Conservation (phyloP, 1,284 basidiomycete species). For the Rhodotorula mucilaginosa region DNA sequence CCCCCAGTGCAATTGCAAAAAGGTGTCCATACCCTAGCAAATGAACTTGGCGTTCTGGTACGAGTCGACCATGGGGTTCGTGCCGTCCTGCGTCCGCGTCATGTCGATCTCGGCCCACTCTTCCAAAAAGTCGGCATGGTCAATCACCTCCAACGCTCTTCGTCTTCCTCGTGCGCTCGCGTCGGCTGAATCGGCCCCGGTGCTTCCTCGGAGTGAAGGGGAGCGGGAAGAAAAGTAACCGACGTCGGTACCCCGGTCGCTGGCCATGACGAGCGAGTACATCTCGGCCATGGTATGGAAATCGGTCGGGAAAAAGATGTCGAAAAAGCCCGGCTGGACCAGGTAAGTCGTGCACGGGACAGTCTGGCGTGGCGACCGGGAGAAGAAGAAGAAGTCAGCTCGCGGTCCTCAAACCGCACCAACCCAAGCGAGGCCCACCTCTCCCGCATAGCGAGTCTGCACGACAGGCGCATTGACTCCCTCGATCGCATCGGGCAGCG, state of each 20-base stretch:
- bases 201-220: slow-evolving; percentile 47
- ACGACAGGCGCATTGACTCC: slow-evolving; percentile 92
- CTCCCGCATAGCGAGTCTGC: slow-evolving; percentile 81
- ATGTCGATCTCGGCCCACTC: slow-evolving; percentile 70
- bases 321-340: slow-evolving; percentile 94
- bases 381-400: no score
- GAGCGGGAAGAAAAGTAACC: slow-evolving; percentile 53
- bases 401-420: no score
- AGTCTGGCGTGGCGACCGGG: slow-evolving; percentile 28
- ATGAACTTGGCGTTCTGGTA: slow-evolving; percentile 70
- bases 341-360: slow-evolving; percentile 86
- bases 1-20: neutral
- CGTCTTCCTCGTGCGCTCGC: neutral
- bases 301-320: slow-evolving; percentile 98
- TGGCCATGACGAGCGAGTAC: slow-evolving; percentile 71
- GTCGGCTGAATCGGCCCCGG: slow-evolving; percentile 9
- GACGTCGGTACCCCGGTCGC: neutral
- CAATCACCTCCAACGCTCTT: slow-evolving; percentile 64
- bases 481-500: slow-evolving; percentile 78
- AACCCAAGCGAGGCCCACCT: slow-evolving; percentile 53
- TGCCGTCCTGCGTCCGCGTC: slow-evolving; percentile 69
- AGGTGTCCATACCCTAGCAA: neutral
- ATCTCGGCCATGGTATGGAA: slow-evolving; percentile 81
- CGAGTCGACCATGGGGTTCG: slow-evolving; percentile 81
- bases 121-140: slow-evolving; percentile 79